These are phyloP conservation scores for Colletotrichum tabaci DNA, from an alignment of 2,329 filamentous ascomycete species.

Conservation along the genomic window DNA sequence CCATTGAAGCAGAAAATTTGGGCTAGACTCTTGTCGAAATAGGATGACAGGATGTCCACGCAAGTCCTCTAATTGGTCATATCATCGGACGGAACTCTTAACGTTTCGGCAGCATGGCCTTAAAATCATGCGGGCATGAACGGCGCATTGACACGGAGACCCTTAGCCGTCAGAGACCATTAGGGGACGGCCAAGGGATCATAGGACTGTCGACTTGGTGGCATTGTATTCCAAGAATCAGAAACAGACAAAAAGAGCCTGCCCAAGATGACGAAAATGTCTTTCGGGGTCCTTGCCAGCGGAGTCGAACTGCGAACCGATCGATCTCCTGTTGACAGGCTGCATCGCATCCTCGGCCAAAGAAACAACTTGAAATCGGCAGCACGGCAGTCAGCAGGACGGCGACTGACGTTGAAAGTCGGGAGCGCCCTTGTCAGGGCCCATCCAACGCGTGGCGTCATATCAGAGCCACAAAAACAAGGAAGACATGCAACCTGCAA, in stretches of 20 bases:
- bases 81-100: constrained; percentile 25
- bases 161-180: background rate
- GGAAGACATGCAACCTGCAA: constrained; percentile 36
- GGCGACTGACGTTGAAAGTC: constrained; percentile 36
- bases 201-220: constrained; percentile 4
- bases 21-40: constrained; percentile 8
- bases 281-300: constrained; percentile 18
- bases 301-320: background rate
- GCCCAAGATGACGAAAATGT: constrained; percentile 27
- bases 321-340: constrained; percentile 15
- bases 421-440: constrained; percentile 13
- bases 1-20: constrained; percentile 9
- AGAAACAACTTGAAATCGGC: constrained; percentile 18
- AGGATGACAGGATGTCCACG: constrained; percentile 29
- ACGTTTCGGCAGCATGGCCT: constrained; percentile 28
- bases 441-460: constrained; percentile 38
- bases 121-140: constrained; percentile 17
- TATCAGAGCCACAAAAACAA: constrained; percentile 40
- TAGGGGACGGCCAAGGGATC: background rate
- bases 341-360: constrained; percentile 16
- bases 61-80: constrained; percentile 14
- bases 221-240: constrained; percentile 15
- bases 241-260: background rate
- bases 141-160: constrained; percentile 25
- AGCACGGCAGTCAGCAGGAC: constrained; percentile 32